Evolutionary conservation across 805 yeast genomes (phyloP).

Genomic region (Zygosaccharomyces rouxii): DNA sequence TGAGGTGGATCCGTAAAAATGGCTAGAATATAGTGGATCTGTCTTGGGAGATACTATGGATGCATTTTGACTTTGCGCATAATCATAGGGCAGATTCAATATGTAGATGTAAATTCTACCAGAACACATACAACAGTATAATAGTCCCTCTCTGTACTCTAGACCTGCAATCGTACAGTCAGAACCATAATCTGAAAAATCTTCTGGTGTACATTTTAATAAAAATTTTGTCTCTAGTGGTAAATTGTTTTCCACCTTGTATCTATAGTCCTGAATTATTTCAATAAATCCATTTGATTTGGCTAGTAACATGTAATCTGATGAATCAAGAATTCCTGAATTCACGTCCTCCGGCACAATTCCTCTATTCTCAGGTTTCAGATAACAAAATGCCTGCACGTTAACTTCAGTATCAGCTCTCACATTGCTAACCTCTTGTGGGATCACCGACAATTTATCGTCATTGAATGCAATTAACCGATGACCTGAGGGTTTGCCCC

Average conservation of each 20-base stretch:
- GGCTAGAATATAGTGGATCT: constrained; percentile 5
- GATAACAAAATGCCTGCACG: constrained; percentile 28
- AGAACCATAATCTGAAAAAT: constrained; percentile 7
- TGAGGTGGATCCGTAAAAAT: neutral
- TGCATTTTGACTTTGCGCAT: constrained; percentile 19
- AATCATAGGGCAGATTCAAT: constrained; percentile 26
- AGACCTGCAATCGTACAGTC: constrained; percentile 21
- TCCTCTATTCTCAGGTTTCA: constrained; percentile 19
- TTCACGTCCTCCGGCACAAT: constrained; percentile 5
- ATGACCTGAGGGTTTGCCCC: constrained; percentile 22
- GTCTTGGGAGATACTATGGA: constrained; percentile 4
- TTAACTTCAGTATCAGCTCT: constrained; percentile 17
- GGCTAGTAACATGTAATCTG: constrained; percentile 30
- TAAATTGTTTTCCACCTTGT: constrained; percentile 11
- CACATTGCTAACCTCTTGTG: constrained; percentile 4
- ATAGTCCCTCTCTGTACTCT: constrained; percentile 24
- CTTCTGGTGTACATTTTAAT: constrained; percentile 25
- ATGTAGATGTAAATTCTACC: constrained; percentile 26
- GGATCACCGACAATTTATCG: constrained; percentile 11
- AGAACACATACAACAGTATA: constrained; percentile 26
- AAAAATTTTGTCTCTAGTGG: constrained; percentile 19
- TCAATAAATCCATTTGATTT: constrained; percentile 31
- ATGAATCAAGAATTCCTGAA: constrained; percentile 14
- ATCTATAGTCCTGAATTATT: constrained; percentile 24
- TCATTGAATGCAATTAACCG: constrained; percentile 19